A percentile compares a stretch with the other conserved stretches of the same genome.
Evolutionary conservation across 192 early-diverging fungal genomes (phyloP).

Genomic region (Pilaira anomala): DNA sequence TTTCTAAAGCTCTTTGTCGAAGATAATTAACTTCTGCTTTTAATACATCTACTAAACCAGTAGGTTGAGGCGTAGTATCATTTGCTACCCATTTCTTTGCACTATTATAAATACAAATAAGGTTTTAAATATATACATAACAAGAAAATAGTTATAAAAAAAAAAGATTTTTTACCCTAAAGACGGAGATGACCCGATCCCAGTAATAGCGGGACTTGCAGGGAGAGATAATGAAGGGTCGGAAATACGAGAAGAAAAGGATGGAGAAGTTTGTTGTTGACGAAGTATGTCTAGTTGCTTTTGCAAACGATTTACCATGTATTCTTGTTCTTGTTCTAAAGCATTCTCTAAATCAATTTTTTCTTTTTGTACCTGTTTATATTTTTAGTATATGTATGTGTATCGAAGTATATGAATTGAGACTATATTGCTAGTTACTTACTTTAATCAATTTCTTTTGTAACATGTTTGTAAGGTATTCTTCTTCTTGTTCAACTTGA

Average conservation of each 20-base stretch:
- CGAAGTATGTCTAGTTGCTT: constrained; percentile 69
- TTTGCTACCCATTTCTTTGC: constrained; percentile 21
- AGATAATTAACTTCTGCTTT: constrained; percentile 25
- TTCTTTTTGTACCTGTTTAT: constrained; percentile 71
- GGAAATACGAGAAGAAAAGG: constrained; percentile 2
- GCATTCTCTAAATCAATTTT: constrained; percentile 88
- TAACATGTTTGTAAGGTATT: constrained; percentile 73
- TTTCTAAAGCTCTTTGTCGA: constrained; percentile 23
- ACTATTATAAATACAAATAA: constrained; percentile 4
- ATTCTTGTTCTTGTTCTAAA: constrained; percentile 89
- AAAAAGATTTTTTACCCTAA: too few relatives aligned
- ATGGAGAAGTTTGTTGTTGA: constrained; percentile 19
- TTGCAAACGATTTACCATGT: constrained; percentile 84
- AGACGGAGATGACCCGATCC: neutral
- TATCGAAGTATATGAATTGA: neutral
- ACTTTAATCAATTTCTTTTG: constrained; percentile 67
- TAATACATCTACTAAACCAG: constrained; percentile 26
- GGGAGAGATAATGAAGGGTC: constrained; percentile 12
- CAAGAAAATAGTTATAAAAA: neutral
- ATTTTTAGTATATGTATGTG: neutral
- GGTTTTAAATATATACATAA: neutral
- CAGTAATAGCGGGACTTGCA: neutral
- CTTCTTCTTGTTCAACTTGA: constrained; percentile 78
- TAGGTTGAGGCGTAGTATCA: neutral
- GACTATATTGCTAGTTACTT: too few relatives aligned